Evolutionary conservation across 2,329 filamentous ascomycete genomes (phyloP).

Genomic region (Tolypocladium cylindrosporum): DNA sequence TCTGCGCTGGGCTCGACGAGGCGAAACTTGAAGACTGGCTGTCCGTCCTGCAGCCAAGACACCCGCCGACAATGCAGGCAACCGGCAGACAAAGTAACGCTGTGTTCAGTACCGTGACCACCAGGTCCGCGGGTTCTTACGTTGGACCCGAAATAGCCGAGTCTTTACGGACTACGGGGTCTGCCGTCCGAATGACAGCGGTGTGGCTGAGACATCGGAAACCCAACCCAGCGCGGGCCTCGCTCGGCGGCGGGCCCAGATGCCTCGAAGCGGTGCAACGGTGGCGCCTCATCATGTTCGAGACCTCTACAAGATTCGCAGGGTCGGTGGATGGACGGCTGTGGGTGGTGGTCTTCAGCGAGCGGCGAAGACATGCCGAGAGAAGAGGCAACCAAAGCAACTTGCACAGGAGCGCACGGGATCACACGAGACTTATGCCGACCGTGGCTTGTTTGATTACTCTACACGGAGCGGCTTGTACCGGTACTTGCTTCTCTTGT

Average conservation of each 20-base stretch:
- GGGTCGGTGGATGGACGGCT: neutral
- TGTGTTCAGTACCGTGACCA: neutral
- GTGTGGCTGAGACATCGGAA: neutral
- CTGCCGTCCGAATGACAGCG: neutral
- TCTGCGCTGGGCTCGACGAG: neutral
- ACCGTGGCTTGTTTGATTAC: neutral
- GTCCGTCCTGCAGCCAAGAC: neutral
- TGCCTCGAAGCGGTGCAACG: neutral
- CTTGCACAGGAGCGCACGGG: neutral
- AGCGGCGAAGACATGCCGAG: neutral
- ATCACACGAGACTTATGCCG: neutral
- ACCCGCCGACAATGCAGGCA: neutral
- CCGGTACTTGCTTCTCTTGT: neutral
- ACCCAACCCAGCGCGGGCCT: neutral
- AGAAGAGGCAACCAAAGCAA: neutral
- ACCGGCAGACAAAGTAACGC: neutral
- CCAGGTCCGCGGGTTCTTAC: no score
- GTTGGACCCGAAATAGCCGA: neutral
- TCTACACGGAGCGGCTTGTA: neutral
- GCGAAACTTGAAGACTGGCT: no score
- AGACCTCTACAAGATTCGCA: neutral
- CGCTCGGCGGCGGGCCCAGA: neutral
- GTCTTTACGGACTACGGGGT: neutral
- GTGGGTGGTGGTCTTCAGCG: neutral
- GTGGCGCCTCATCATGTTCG: neutral